Evolutionary conservation across 2,329 filamentous ascomycete genomes (phyloP), one percentile per base, ranked within the genome.

Genomic region (Corinectria fuckeliana): DNA sequence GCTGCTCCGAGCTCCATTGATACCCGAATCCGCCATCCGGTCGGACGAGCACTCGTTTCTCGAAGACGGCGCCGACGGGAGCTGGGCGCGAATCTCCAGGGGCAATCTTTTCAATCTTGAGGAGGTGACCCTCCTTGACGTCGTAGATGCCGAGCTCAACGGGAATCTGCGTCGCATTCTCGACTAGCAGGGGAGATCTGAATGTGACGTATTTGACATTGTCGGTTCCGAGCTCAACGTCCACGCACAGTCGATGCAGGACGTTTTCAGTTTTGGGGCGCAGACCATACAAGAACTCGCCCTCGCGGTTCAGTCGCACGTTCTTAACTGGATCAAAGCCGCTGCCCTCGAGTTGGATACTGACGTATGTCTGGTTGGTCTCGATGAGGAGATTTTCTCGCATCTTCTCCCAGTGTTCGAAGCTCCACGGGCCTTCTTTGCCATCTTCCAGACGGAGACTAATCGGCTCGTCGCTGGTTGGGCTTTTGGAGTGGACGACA

Each of bases 131-230:
- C 57, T 97, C 90, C 62, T 92, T 87, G 0, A 88, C 88, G 74
- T 94, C 95, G 72, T 92, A 97, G 14, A 99, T 88, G 14, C 95
- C 96, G 20, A 99, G 77, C 75, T 99, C 95, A 13, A 99, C 88
- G 0, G 95, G 94, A 41, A 99, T 97, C 72, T 99, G 92, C 0
- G 95, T 99, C 63, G 95, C 91, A 76, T 99, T 99, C 74, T 99
- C 95, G 7, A 99, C 88, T 0, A 97, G 79, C 1, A 99, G 80
- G 1, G 95, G 95, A 16, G 94, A 98, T 23, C 95, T 87, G 71
- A 99, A 88, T 1, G 93, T 99, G 71, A 99, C 96, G 74, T 96
- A 96, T 79, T 99, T 99, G 78, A 99, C 91, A 70, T 98, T 98
- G 79, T 99, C 94, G 1, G 87, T 80, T n/a, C 93, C 95, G 21